Evolutionary conservation across 2,329 filamentous ascomycete species (phyloP), one percentile per base, ranked within the genome.

Genomic region (Colletotrichum gloeosporioides): DNA sequence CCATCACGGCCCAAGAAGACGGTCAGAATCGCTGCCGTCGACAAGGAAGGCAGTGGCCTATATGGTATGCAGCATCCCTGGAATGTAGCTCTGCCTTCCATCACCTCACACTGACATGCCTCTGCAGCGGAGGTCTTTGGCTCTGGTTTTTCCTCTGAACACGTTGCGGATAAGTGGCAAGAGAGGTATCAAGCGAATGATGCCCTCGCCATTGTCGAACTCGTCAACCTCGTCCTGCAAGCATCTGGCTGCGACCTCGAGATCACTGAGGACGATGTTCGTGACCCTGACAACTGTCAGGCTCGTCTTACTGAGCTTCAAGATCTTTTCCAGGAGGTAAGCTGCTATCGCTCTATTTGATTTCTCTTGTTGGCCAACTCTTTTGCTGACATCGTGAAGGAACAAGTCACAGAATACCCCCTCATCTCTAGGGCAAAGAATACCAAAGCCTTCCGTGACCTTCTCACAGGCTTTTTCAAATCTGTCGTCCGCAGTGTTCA

Each of bases 341-440:
- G 90, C 84, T 25, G 13, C 13, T 13, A 22, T 53, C 59, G 29
- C 15, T 3, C 6, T 61, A 75, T 78, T 1, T n/a, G 44, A 15
- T 27, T 29, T 12, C 16, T 31, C 61, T 53, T 25, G 22, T 27
- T 8, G 12, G 49, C 29, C 13, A 59, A 36, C 32, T 32, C 74
- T 64, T 34, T 64, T 77, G 36, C 83, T 87, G 76, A 87, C 78
- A 34, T 10, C 34, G 22, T 66, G 8, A 77, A 93, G 88, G 91
- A 94, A 89, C 92, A 94, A 82, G 93, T 96, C 66, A 94, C 94
- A 36, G 97, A 99, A 65, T 99, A 99, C 81, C 97, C 97, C 53
- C 90, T 99, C 61, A 94, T 98, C 75, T 94, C 95, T 18, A 96
- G 93, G 85, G 90, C 93, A 53, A 96, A 94, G 83, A 92, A 92